Conservation (phyloP, 2,329 filamentous ascomycete genomes). For the Penicillium digitatum region DNA sequence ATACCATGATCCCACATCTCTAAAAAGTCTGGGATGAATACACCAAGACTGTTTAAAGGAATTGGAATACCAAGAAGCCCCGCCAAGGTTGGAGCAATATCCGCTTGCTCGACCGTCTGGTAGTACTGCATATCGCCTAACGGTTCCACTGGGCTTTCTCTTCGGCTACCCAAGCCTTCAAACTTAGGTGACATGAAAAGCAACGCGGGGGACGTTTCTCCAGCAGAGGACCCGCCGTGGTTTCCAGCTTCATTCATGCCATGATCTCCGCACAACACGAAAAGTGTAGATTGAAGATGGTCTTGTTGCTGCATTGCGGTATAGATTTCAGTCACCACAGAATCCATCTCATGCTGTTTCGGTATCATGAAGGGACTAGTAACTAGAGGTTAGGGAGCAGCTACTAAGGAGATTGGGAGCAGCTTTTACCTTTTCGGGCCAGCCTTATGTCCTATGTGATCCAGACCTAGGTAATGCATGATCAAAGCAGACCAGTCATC, state of each 20-base stretch:
- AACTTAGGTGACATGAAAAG: conserved; percentile 88
- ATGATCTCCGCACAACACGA: conserved; percentile 88
- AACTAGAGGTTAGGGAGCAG: conserved; percentile 25
- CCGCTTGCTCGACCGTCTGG: conserved; percentile 81
- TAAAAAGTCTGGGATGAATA: conserved; percentile 76
- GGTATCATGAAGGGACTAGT: conserved; percentile 79
- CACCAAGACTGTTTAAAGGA: conserved; percentile 83
- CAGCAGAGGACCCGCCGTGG: conserved; percentile 87
- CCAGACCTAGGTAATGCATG: conserved; percentile 89
- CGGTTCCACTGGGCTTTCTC: conserved; percentile 54
- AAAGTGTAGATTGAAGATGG: conserved; percentile 72
- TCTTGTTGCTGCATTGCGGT: conserved; percentile 64
- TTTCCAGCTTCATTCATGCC: conserved; percentile 99
- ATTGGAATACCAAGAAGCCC: conserved; percentile 82
- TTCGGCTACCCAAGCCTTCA: conserved; percentile 46
- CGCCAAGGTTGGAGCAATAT: conserved; percentile 84
- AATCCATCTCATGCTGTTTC: conserved; percentile 93
- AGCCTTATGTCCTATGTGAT: conserved; percentile 96
- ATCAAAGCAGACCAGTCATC: conserved; percentile 91
- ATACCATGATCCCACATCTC: conserved; percentile 68
- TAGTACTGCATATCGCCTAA: conserved; percentile 79
- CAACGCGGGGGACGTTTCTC: conserved; percentile 89
- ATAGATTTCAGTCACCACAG: conserved; percentile 71
- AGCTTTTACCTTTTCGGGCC: conserved; percentile 68
- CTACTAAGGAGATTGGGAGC: conserved; percentile 1